Percentiles rank a stretch among this genome's conserved stretches.
These are phyloP conservation scores for Emergomyces africanus DNA, from an alignment of 2,329 filamentous ascomycete genomes.

Conservation along the genomic window DNA sequence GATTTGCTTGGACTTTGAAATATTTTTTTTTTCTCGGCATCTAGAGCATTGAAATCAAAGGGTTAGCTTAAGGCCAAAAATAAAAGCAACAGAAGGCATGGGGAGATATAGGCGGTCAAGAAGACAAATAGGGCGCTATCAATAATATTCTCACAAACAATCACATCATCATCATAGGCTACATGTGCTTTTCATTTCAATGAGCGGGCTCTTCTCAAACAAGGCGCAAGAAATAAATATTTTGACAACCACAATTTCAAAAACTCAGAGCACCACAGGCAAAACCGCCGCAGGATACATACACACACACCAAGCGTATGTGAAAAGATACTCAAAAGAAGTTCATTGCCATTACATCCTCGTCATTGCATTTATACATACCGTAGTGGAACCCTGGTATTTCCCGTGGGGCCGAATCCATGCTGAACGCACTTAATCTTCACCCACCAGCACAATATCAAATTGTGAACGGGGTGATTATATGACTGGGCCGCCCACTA, in stretches of 20 bases:
- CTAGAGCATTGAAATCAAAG: slow-evolving; percentile 11
- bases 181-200: background rate
- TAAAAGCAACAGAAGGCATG: background rate
- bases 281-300: background rate
- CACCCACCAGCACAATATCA: background rate
- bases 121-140: background rate
- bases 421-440: background rate
- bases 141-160: background rate
- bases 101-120: background rate
- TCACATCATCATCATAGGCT: background rate
- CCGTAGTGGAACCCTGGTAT: slow-evolving; percentile 47
- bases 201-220: background rate
- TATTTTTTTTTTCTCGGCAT: slow-evolving; percentile 48
- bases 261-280: background rate
- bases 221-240: background rate
- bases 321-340: background rate
- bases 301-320: background rate
- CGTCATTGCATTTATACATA: slow-evolving; percentile 13
- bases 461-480: background rate
- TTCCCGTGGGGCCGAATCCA: slow-evolving; percentile 8
- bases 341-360: background rate
- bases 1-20: slow-evolving; percentile 49
- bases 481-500: background rate
- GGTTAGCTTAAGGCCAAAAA: background rate
- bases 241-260: background rate